Evolutionary conservation across 2,329 filamentous ascomycete species (phyloP).

Genomic region (Fusarium musae): DNA sequence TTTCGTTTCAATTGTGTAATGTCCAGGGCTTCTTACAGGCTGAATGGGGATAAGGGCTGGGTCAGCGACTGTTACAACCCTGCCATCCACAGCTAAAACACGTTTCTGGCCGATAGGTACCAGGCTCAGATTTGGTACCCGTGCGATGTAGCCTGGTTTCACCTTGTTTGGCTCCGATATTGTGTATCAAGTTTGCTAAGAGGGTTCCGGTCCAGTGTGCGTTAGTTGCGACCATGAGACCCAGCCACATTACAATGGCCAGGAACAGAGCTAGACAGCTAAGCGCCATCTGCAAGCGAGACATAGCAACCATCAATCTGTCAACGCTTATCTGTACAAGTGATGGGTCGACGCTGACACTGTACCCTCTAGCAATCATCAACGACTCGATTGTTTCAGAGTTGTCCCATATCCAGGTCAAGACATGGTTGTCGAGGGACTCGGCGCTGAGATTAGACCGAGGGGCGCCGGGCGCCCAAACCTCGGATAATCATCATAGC

Average conservation of each 20-base stretch:
- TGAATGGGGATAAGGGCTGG: neutral
- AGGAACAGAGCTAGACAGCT: slow-evolving; percentile 12
- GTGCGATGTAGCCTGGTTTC: slow-evolving; percentile 23
- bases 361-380: slow-evolving; percentile 15
- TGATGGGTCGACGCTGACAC: slow-evolving; percentile 17
- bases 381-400: neutral
- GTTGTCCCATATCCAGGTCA: slow-evolving; percentile 2
- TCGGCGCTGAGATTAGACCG: slow-evolving; percentile 23
- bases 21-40: too few relatives aligned
- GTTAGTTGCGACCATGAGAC: slow-evolving; percentile 13
- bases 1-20: neutral
- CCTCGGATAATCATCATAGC: slow-evolving; percentile 23
- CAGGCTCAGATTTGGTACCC: neutral
- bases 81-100: neutral
- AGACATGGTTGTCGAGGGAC: slow-evolving; percentile 15
- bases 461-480: slow-evolving; percentile 5
- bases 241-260: slow-evolving; percentile 10
- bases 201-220: slow-evolving; percentile 26
- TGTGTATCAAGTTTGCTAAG: slow-evolving; percentile 19
- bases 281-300: slow-evolving; percentile 15
- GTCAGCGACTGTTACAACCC: neutral
- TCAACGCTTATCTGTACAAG: slow-evolving; percentile 24
- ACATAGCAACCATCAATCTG: slow-evolving; percentile 30
- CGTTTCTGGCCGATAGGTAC: neutral
- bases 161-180: neutral